Percentiles rank a stretch among this genome's conserved stretches.
Evolutionary conservation across 305 asterid species (phyloP).

Genomic region (Solanum hybrid): DNA sequence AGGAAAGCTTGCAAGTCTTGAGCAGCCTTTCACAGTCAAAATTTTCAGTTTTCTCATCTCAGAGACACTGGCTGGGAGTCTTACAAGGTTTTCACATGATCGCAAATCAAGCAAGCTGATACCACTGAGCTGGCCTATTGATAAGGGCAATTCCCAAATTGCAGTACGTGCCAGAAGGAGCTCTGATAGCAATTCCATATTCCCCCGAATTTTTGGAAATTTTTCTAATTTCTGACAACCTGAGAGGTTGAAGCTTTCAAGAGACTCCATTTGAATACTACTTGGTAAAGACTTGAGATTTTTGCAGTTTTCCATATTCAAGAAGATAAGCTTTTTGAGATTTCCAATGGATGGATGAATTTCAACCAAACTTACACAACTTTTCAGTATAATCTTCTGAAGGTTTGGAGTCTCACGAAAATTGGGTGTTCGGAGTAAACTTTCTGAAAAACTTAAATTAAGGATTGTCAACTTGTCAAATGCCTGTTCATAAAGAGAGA

Average conservation of each 20-base stretch:
- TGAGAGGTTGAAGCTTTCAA: background rate
- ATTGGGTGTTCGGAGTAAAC: background rate
- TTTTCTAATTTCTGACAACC: background rate
- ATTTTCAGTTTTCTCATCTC: too few relatives aligned
- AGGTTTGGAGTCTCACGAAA: background rate
- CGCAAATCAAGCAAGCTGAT: background rate
- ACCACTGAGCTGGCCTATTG: background rate
- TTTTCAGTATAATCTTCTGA: background rate
- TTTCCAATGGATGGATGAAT: background rate
- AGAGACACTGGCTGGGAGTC: background rate
- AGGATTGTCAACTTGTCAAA: conserved; percentile 5
- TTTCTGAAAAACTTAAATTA: conserved; percentile 7
- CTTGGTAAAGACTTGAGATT: background rate
- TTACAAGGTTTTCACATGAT: background rate
- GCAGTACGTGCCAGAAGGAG: background rate
- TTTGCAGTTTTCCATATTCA: background rate
- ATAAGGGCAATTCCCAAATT: background rate
- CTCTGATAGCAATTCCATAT: background rate
- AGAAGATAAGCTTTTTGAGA: background rate
- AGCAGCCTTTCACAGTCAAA: background rate
- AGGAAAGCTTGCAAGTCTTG: background rate
- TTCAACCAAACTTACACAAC: too few relatives aligned
- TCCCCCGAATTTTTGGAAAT: background rate
- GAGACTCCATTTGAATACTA: background rate
- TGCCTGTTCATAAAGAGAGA: background rate